Evolutionary conservation across 2,329 filamentous ascomycete species (phyloP).

Genomic region (Thielaviopsis cerberus): DNA sequence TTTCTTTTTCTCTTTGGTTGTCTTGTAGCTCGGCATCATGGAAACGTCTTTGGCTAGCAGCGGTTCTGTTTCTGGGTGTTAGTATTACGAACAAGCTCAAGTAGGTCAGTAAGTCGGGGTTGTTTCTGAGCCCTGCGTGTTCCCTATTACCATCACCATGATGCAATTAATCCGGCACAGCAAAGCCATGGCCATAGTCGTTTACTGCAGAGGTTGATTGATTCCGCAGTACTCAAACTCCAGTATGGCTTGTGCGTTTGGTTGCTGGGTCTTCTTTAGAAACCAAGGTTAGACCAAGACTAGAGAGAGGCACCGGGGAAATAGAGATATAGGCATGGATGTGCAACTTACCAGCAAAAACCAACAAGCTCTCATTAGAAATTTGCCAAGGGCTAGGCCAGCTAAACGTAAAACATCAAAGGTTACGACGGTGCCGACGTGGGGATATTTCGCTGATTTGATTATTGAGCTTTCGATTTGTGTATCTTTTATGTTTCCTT

Average conservation of each 20-base stretch:
- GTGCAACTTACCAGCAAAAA: background rate
- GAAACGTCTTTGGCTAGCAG: too few relatives aligned
- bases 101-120: too few relatives aligned
- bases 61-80: too few relatives aligned
- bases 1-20: too few relatives aligned
- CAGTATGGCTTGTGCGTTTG: background rate
- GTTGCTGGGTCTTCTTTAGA: background rate
- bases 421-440: background rate
- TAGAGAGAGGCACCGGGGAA: background rate
- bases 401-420: background rate
- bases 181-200: too few relatives aligned
- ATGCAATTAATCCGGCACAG: too few relatives aligned
- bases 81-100: too few relatives aligned
- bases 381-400: background rate
- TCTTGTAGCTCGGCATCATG: too few relatives aligned
- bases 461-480: background rate
- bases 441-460: background rate
- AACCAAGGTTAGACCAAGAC: background rate
- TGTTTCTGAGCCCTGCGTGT: too few relatives aligned
- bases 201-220: background rate
- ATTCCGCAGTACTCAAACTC: background rate
- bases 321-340: background rate
- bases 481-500: background rate
- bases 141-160: too few relatives aligned
- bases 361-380: background rate